Evolutionary conservation across 352 stramenopile species (phyloP), one percentile per base, ranked within the genome.

Genomic region (Hyaloperonospora brassicae): DNA sequence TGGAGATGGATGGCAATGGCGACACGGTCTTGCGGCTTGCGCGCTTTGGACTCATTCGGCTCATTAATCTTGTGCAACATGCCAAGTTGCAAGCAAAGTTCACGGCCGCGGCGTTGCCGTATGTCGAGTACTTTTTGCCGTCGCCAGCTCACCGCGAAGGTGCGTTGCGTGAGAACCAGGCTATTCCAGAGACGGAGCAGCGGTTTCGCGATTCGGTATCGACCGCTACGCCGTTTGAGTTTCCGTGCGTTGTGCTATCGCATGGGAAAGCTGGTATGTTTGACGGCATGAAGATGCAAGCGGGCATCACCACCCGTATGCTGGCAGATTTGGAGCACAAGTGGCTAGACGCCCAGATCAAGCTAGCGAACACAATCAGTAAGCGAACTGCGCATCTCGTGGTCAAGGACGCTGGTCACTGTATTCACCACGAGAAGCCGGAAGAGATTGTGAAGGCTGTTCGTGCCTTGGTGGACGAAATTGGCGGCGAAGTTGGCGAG

Each of bases 381-480:
- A 48, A 44, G 35, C 59, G 57, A 5, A 73, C 58, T 43, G 67
- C 77, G 22, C 74, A 88, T 59, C 58, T 82, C 14, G 55, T 81
- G 12, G 61, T 87, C 13, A 59, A 61, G 0, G 76, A 87, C 14
- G 68, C 68, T 27, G 77, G 80, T n/a, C 74, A 87, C 49, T 79
- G 66, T 50, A 89, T 91, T 47, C 76, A 82, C 38, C 80, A 91
- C 34, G 80, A 91, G 31, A 70, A 86, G 12, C 78, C 80, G 0
- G 73, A 89, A 39, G 75, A 73, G 10, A 55, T 89, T 47, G 64
- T 61, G 40, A 69, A 69, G 5, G 74, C 72, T 30, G 68, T 91
- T 54, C 78, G 68, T 17, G 73, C 73, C n/a, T 63, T 91, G 17
- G 63, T 88, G 27, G 67, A 76, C 17, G 62, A 73, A 43, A 70